A percentile compares a stretch with the other conserved stretches of the same genome.
Conservation (phyloP, 139 green algal genomes). For the Ostreobium quekettii region DNA sequence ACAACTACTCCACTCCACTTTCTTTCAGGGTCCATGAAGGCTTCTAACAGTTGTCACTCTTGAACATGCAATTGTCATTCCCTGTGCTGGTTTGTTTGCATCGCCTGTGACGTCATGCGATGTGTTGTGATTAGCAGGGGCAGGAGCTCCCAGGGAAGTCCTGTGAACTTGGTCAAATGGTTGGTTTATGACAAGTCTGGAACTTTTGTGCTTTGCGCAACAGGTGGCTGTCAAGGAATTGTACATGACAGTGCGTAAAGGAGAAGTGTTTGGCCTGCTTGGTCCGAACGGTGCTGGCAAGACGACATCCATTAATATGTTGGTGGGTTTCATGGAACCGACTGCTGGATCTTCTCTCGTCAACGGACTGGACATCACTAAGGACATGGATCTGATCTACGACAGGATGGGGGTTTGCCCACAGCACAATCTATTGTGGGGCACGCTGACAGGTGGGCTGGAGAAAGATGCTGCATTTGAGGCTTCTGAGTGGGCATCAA, state of each 20-base stretch:
- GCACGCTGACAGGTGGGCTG: slow-evolving; percentile 48
- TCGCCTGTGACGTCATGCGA: background rate
- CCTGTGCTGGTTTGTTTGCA: slow-evolving; percentile 1
- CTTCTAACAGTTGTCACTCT: too few species aligned
- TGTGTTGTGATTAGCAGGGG: too few species aligned
- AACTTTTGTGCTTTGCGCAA: slow-evolving; percentile 4
- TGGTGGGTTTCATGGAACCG: slow-evolving; percentile 39
- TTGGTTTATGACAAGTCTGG: too few species aligned
- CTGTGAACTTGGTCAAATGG: too few species aligned
- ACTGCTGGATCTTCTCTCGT: slow-evolving; percentile 28
- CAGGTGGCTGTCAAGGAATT: slow-evolving; percentile 51
- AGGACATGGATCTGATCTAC: slow-evolving; percentile 39
- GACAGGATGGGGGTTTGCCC: slow-evolving; percentile 37
- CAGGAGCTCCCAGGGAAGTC: too few species aligned
- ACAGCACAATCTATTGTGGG: slow-evolving; percentile 80
- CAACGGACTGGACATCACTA: slow-evolving; percentile 29
- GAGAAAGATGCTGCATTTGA: too few species aligned
- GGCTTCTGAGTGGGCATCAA: too few species aligned
- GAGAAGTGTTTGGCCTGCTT: slow-evolving; percentile 61
- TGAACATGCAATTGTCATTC: too few species aligned
- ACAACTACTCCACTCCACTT: too few species aligned
- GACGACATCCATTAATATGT: slow-evolving; percentile 23
- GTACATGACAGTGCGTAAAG: slow-evolving; percentile 31
- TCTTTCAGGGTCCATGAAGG: too few species aligned
- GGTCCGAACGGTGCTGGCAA: slow-evolving; percentile 84